These are phyloP conservation scores for Basipetospora chlamydospora DNA, from an alignment of 2,329 filamentous ascomycete species.

Conservation along the genomic window DNA sequence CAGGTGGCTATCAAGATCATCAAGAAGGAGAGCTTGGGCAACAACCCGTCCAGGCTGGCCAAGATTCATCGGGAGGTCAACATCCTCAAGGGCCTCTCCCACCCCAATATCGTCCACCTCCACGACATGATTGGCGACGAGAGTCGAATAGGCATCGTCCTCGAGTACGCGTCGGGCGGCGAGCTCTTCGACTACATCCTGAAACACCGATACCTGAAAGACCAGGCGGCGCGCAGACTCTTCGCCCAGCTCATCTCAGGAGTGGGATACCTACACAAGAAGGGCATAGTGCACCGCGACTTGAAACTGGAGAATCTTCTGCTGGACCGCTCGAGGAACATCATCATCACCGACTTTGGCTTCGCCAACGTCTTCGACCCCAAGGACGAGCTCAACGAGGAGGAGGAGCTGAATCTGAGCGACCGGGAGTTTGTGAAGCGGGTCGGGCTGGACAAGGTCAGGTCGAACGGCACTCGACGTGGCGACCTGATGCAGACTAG, in stretches of 20 bases:
- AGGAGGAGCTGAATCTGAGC: slow-evolving; percentile 74
- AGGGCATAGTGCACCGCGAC: slow-evolving; percentile 95
- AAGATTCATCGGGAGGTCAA: slow-evolving; percentile 97
- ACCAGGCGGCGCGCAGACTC: slow-evolving; percentile 73
- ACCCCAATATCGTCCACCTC: slow-evolving; percentile 91
- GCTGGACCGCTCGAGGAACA: slow-evolving; percentile 91
- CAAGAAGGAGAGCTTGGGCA: slow-evolving; percentile 75
- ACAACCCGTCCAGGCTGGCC: slow-evolving; percentile 74
- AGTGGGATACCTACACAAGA: slow-evolving; percentile 95
- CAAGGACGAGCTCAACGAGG: slow-evolving; percentile 71
- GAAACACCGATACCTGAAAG: slow-evolving; percentile 91
- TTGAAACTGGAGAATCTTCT: slow-evolving; percentile 92
- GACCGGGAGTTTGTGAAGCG: slow-evolving; percentile 83
- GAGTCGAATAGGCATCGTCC: slow-evolving; percentile 90
- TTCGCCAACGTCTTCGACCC: slow-evolving; percentile 97
- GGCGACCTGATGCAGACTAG: slow-evolving; percentile 98
- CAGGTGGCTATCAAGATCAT: slow-evolving; percentile 97
- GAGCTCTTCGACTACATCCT: slow-evolving; percentile 98
- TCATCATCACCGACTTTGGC: slow-evolving; percentile 98
- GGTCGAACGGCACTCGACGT: slow-evolving; percentile 60
- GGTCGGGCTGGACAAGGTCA: slow-evolving; percentile 67
- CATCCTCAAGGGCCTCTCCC: slow-evolving; percentile 73
- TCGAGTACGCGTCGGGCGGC: slow-evolving; percentile 94
- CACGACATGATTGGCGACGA: slow-evolving; percentile 99
- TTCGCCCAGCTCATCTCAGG: slow-evolving; percentile 95